Conservation (phyloP, 2,329 filamentous ascomycete genomes). For the Penicillium sp. region DNA sequence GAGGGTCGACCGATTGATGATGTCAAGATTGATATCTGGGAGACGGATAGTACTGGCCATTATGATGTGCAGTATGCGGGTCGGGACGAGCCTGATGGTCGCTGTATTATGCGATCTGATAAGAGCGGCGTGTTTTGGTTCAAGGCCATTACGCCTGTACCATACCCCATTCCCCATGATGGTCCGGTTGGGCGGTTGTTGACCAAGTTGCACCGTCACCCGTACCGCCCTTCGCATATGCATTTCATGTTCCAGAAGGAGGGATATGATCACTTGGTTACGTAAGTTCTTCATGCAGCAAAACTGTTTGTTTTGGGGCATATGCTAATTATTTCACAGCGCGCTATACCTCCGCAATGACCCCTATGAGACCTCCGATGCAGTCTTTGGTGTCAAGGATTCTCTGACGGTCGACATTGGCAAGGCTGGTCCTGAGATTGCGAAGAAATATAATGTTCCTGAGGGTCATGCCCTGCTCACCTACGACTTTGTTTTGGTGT, state of each 20-base stretch:
- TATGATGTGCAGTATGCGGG: constrained; percentile 79
- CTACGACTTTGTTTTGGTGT: constrained; percentile 77
- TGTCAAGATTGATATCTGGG: constrained; percentile 80
- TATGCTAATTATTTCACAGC: constrained; percentile 40
- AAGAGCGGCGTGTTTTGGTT: constrained; percentile 79
- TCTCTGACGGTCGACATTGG: constrained; percentile 69
- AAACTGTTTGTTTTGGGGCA: background rate
- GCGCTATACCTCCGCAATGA: constrained; percentile 76
- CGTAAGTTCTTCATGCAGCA: constrained; percentile 55
- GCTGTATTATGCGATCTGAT: constrained; percentile 70
- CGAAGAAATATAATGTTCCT: constrained; percentile 62
- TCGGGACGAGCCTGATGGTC: constrained; percentile 65
- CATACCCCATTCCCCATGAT: constrained; percentile 82
- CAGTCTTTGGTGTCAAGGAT: constrained; percentile 84
- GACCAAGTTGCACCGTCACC: constrained; percentile 67
- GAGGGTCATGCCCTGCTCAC: constrained; percentile 64
- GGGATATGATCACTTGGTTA: constrained; percentile 78
- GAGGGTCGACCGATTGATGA: constrained; percentile 61
- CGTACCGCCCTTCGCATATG: constrained; percentile 74
- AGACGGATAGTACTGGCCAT: constrained; percentile 75
- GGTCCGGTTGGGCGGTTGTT: constrained; percentile 77
- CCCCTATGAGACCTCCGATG: constrained; percentile 79
- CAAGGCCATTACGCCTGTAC: constrained; percentile 78
- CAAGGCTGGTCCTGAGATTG: constrained; percentile 54
- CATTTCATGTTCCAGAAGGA: constrained; percentile 87